Base-by-base conservation (phyloP, 768 basidiomycete species). In the Mycena vulgaris region DNA sequence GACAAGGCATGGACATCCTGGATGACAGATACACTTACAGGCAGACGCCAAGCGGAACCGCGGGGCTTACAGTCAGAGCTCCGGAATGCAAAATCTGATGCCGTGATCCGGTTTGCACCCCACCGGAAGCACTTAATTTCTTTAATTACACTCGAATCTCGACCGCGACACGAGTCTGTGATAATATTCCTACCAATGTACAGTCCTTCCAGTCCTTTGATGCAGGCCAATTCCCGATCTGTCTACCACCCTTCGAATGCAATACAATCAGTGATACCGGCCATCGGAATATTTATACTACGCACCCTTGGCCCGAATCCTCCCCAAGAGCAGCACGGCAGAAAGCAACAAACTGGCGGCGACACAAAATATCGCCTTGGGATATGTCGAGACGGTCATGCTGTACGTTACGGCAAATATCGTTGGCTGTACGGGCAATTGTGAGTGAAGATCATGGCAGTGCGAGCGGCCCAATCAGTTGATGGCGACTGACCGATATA, bases 391-490 rank as follows among this genome's bases (percentile, higher is more conserved):
- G 35, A 94, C 92, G 3, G 90, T 92, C 39, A 78, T 79, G 62
- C 88, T 86, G 78, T 93, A 95, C 25, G 92, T 86, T 51, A 89
- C 56, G 6, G 90, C 92, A 75, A 92, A 95, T 7, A 94, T 72
- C 47, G 89, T 81, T 8, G 93, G 93, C 93, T 94, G 72, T 25
- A 45, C 8, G 19, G 30, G 23, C 9, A 51, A 21, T 10, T 35
- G 40, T 63, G 10, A 47, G 49, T 33, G 42, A 52, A 58, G 19
- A 42, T 35, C 53, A 62, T 60, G 30, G 42, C 21, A 37, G 53
- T 56, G 49, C 48, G 17, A n/a, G n/a, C 11, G 1, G 35, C 19
- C n/a, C 23, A 13, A 47, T 23, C 45, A 47, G 23, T 7, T 47
- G 23, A 33, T 28, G 27, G 16, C 28, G 21, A 78, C 86, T 74